Evolutionary conservation across 345 rosid genomes (phyloP).

Genomic region (Populus pruinosa): DNA sequence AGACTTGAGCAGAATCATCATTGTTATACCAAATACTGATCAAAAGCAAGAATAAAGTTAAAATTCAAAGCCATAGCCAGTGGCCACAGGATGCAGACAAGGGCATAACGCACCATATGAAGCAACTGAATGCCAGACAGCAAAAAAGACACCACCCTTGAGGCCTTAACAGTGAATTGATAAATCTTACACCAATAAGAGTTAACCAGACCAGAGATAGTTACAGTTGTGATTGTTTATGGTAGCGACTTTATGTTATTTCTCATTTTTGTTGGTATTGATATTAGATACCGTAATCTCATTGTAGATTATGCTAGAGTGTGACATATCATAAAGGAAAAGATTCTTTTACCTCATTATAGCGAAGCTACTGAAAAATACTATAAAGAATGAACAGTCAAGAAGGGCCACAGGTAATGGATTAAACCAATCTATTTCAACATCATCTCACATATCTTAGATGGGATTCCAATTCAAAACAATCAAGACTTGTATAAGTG

Average conservation of each 20-base stretch:
- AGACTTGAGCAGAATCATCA: neutral
- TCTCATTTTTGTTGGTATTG: neutral
- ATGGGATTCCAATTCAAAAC: conserved; percentile 23
- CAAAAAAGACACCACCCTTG: neutral
- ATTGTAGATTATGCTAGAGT: neutral
- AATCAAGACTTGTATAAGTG: conserved; percentile 24
- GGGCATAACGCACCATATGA: neutral
- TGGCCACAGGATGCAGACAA: neutral
- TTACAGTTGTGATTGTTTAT: neutral
- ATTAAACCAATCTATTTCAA: conserved; percentile 21
- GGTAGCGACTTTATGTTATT: neutral
- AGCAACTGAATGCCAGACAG: neutral
- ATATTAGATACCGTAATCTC: conserved; percentile 1
- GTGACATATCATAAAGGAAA: conserved; percentile 1
- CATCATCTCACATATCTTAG: conserved; percentile 15
- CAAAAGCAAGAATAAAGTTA: neutral
- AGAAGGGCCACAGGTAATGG: conserved; percentile 20
- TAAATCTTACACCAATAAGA: neutral
- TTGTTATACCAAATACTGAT: neutral
- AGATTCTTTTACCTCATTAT: conserved; percentile 1
- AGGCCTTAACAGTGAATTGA: neutral
- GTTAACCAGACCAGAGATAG: neutral
- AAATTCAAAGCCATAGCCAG: neutral
- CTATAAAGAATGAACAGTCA: neutral
- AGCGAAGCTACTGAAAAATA: neutral